Conservation (phyloP, 164 flowering plant genomes). For the Vitis rotundifolia region DNA sequence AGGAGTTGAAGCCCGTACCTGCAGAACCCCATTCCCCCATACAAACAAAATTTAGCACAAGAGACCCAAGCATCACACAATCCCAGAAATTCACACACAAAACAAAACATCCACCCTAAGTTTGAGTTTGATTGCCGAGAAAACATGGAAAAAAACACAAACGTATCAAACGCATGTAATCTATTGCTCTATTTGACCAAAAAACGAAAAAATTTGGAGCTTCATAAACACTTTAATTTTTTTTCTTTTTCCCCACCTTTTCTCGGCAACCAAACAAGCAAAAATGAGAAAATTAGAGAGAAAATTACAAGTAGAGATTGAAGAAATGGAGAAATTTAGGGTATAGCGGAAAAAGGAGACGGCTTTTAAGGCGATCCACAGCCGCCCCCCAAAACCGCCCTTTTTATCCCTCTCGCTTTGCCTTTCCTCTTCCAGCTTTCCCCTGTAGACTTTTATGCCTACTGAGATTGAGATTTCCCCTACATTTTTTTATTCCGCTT, state of each 20-base stretch:
- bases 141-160: no score
- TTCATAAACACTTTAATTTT: background rate
- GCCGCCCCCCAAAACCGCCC: conserved; percentile 1
- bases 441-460: background rate
- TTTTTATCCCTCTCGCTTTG: background rate
- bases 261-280: background rate
- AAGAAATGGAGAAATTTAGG: background rate
- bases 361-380: conserved; percentile 5
- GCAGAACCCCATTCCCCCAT: no score
- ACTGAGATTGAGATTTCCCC: no score
- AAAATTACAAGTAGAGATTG: background rate
- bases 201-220: background rate
- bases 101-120: no score
- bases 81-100: no score
- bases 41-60: no score
- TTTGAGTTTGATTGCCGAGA: no score
- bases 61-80: no score
- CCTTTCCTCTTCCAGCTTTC: background rate
- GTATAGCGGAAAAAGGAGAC: background rate
- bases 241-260: background rate
- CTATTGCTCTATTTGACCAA: background rate
- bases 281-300: background rate
- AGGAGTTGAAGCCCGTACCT: conserved; percentile 6
- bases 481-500: no score
- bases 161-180: no score